phyloP scores from a whole-genome alignment of 371 early-diverging fungal species.

The Haplosporangium sp. region DNA sequence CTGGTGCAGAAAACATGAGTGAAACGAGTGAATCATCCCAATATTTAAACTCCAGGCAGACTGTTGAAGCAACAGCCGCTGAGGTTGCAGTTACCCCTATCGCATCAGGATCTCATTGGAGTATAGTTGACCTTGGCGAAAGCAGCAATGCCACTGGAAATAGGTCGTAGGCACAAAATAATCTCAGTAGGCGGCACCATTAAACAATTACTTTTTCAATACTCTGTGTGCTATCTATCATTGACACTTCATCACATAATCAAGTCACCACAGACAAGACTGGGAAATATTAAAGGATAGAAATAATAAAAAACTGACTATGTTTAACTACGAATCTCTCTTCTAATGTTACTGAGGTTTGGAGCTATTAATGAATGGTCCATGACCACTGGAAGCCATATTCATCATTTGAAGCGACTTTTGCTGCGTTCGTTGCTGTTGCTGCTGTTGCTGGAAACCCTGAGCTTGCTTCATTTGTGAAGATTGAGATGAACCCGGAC shows the following conservation, averaged over 20 bases:
- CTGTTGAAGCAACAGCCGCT: neutral
- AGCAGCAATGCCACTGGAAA: neutral
- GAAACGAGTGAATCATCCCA: neutral
- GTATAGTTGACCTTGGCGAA: slow-evolving; percentile 13
- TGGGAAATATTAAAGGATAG: neutral
- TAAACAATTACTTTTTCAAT: too few species aligned
- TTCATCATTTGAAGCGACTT: slow-evolving; percentile 42
- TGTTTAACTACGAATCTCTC: neutral
- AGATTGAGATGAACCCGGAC: slow-evolving; percentile 10
- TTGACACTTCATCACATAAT: too few species aligned
- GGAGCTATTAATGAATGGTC: slow-evolving; percentile 20
- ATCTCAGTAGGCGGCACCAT: too few species aligned
- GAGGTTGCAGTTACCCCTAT: neutral
- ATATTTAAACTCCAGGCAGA: neutral
- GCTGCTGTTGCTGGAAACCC: slow-evolving; percentile 28
- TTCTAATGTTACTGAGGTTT: slow-evolving; percentile 19
- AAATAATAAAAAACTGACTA: neutral
- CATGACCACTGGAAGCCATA: slow-evolving; percentile 33
- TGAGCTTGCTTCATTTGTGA: slow-evolving; percentile 27
- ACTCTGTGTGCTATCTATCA: too few species aligned
- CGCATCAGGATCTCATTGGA: slow-evolving; percentile 11
- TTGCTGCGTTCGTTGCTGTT: slow-evolving; percentile 37
- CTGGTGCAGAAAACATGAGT: neutral
- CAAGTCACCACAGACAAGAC: too few species aligned
- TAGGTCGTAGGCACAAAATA: neutral